A percentile compares a stretch with the other conserved stretches of the same genome.
Evolutionary conservation across 352 stramenopile genomes (phyloP).

Genomic region (Blastocystis sp.): DNA sequence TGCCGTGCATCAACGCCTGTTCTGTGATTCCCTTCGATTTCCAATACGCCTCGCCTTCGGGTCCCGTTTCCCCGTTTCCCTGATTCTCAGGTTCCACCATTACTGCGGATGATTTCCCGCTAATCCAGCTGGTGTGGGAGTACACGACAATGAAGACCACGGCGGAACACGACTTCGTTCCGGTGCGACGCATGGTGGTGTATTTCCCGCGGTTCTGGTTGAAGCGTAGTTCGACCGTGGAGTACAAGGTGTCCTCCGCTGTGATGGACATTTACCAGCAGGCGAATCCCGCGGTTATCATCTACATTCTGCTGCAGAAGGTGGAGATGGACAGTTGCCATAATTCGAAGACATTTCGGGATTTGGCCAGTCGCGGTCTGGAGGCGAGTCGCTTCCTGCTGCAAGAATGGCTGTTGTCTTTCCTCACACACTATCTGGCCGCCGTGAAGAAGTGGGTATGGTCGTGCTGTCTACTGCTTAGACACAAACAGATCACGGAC

Average conservation of each 20-base stretch:
- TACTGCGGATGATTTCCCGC: conserved; percentile 50
- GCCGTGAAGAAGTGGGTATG: not conserved
- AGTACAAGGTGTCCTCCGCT: conserved; percentile 47
- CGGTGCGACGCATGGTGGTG: conserved; percentile 48
- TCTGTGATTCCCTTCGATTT: conserved; percentile 48
- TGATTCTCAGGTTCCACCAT: conserved; percentile 35
- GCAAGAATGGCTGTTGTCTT: conserved; percentile 45
- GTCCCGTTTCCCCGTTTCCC: not conserved
- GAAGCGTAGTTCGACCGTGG: conserved; percentile 25
- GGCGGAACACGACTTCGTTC: not conserved
- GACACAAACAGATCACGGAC: conserved; percentile 1
- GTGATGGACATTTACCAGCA: conserved; percentile 40
- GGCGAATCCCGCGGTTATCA: conserved; percentile 45
- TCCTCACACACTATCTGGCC: conserved; percentile 37
- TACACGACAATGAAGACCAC: conserved; percentile 44
- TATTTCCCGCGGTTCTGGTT: not conserved
- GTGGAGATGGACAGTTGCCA: not conserved
- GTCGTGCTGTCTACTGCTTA: not conserved
- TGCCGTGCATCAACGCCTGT: not conserved
- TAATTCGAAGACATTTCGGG: not conserved
- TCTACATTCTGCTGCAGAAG: conserved; percentile 55
- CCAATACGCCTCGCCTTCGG: conserved; percentile 26
- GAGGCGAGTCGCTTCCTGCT: conserved; percentile 24
- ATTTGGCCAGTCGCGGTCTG: conserved; percentile 2
- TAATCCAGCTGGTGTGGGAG: conserved; percentile 50